These are phyloP conservation scores for Cerioporus squamosus DNA, from an alignment of 1,284 basidiomycete genomes.

Conservation along the genomic window DNA sequence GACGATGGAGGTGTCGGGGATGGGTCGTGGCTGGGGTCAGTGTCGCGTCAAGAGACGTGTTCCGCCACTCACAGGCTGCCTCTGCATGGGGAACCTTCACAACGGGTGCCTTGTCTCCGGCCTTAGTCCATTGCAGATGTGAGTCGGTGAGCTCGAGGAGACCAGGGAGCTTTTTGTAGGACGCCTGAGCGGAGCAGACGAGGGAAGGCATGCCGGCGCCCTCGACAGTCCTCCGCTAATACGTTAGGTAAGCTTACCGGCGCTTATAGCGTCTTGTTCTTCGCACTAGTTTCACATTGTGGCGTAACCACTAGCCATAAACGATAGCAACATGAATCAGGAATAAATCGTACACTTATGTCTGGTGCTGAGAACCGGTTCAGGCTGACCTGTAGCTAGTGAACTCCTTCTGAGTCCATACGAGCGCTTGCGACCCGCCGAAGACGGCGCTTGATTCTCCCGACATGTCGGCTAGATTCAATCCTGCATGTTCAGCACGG, in stretches of 20 bases:
- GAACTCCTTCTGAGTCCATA: no score
- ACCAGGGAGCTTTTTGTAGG: constrained; percentile 80
- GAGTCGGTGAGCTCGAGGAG: constrained; percentile 69
- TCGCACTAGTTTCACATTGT: no score
- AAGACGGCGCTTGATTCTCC: no score
- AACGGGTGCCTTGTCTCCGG: constrained; percentile 61
- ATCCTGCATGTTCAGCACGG: no score
- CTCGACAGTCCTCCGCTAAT: constrained; percentile 18
- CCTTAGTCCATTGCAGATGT: constrained; percentile 75
- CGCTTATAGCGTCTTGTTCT: neutral
- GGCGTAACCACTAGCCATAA: no score
- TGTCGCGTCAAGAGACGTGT: constrained; percentile 13
- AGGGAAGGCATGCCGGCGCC: constrained; percentile 50
- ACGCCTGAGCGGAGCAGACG: constrained; percentile 72
- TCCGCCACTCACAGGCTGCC: constrained; percentile 59
- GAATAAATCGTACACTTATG: no score
- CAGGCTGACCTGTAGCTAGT: no score
- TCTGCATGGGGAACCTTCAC: constrained; percentile 65
- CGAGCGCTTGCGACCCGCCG: no score
- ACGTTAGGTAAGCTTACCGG: constrained; percentile 36
- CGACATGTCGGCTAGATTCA: no score
- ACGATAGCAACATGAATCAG: no score
- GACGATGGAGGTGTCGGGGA: neutral
- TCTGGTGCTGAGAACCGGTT: no score
- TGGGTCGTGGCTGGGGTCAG: constrained; percentile 3